These are phyloP conservation scores for Hyaloscypha hepaticicola DNA, from an alignment of 495 filamentous ascomycete genomes.

Conservation along the genomic window DNA sequence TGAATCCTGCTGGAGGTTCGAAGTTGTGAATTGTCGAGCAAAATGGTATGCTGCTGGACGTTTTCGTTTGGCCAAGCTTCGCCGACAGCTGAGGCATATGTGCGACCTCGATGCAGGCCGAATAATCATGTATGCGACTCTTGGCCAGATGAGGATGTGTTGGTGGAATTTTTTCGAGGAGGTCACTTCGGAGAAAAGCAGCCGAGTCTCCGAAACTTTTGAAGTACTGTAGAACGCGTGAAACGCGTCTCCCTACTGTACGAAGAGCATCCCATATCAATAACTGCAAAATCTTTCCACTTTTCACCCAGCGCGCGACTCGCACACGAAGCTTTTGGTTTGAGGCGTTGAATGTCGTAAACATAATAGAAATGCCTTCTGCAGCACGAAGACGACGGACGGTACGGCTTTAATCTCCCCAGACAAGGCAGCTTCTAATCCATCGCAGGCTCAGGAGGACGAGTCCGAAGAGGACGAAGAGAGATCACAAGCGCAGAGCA, in stretches of 20 bases:
- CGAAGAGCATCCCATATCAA: not conserved
- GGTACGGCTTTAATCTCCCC: conserved; percentile 11
- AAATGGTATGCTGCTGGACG: conserved; percentile 16
- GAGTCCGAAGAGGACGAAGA: conserved; percentile 26
- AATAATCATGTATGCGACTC: conserved; percentile 43
- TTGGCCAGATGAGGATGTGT: not conserved
- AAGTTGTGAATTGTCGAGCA: conserved; percentile 17
- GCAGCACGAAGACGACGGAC: conserved; percentile 16
- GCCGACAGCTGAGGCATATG: conserved; percentile 50
- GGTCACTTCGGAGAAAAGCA: conserved; percentile 8
- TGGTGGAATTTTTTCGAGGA: conserved; percentile 1
- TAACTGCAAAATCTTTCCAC: not conserved
- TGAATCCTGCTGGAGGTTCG: not conserved
- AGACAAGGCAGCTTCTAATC: not conserved
- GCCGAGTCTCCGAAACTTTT: conserved; percentile 5
- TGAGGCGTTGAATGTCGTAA: not conserved
- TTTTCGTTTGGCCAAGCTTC: conserved; percentile 35
- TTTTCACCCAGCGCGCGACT: too few relatives aligned
- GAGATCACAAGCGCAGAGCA: conserved; percentile 10
- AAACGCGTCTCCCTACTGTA: conserved; percentile 23
- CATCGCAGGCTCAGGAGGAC: conserved; percentile 19
- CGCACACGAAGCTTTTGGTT: too few relatives aligned
- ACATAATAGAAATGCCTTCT: conserved; percentile 22
- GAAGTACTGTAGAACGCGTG: not conserved
- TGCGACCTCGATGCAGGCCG: conserved; percentile 37